phyloP scores from a whole-genome alignment of 306 rosid species.

The Delonix regia region DNA sequence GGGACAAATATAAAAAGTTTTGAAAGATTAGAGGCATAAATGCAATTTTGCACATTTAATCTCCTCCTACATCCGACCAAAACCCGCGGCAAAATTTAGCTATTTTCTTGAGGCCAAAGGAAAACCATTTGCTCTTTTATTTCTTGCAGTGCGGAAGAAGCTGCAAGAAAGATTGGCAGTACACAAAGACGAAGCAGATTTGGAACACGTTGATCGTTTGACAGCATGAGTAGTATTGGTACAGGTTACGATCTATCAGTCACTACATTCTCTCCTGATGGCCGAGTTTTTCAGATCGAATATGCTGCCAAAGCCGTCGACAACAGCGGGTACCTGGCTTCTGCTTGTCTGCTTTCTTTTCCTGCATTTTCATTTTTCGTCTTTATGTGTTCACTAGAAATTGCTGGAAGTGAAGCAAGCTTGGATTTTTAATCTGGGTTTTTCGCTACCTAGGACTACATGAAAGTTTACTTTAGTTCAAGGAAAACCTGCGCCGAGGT shows the following conservation, averaged over 20 bases:
- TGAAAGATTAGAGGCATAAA: background rate
- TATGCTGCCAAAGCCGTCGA: constrained; percentile 99
- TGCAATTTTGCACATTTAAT: background rate
- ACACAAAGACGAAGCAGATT: constrained; percentile 25
- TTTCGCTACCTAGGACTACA: background rate
- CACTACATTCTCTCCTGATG: constrained; percentile 97
- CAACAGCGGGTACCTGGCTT: constrained; percentile 73
- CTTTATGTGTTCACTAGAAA: background rate
- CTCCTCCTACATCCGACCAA: background rate
- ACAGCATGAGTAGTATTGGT: constrained; percentile 92
- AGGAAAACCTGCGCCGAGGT: background rate
- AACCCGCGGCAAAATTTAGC: background rate
- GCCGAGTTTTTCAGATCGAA: constrained; percentile 98
- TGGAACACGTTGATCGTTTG: background rate
- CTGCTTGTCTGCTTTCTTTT: background rate
- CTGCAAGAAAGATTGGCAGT: background rate
- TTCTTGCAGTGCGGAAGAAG: background rate
- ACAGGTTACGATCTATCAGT: constrained; percentile 98
- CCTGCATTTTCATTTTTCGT: background rate
- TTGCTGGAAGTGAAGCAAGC: background rate
- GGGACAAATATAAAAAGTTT: background rate
- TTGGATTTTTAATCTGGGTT: background rate
- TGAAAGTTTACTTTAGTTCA: background rate
- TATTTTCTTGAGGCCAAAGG: background rate
- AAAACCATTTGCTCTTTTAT: background rate